These are phyloP conservation scores for Apiospora marii DNA, from an alignment of 2,329 filamentous ascomycete species.

Conservation along the genomic window DNA sequence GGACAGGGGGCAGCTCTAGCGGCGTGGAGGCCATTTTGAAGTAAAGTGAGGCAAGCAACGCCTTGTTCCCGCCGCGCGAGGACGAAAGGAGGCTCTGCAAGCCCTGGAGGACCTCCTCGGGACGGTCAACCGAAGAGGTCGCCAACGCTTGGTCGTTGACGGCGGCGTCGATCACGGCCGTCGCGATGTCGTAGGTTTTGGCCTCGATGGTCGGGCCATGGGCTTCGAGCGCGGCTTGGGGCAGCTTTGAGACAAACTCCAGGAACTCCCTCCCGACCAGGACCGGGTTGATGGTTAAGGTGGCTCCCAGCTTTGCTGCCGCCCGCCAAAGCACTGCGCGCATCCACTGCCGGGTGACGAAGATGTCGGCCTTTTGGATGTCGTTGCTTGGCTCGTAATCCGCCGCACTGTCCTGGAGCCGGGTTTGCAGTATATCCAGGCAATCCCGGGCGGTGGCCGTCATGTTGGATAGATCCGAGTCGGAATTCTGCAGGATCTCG, in stretches of 20 bases:
- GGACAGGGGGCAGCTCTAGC: background rate
- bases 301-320: slow-evolving; percentile 41
- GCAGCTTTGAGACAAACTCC: slow-evolving; percentile 50
- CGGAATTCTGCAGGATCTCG: slow-evolving; percentile 51
- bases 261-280: slow-evolving; percentile 56
- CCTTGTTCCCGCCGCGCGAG: slow-evolving; percentile 52
- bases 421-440: slow-evolving; percentile 50
- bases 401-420: slow-evolving; percentile 49
- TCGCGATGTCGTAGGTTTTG: slow-evolving; percentile 57
- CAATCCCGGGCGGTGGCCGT: slow-evolving; percentile 39
- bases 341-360: slow-evolving; percentile 60
- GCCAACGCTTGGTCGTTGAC: slow-evolving; percentile 32
- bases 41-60: slow-evolving; percentile 41
- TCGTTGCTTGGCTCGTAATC: slow-evolving; percentile 53
- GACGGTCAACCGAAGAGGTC: slow-evolving; percentile 36
- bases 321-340: slow-evolving; percentile 56
- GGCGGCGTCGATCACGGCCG: slow-evolving; percentile 51
- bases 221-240: slow-evolving; percentile 55
- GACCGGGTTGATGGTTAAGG: slow-evolving; percentile 47
- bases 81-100: slow-evolving; percentile 50
- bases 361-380: slow-evolving; percentile 57
- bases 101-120: slow-evolving; percentile 46
- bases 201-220: slow-evolving; percentile 58
- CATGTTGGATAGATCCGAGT: slow-evolving; percentile 42
- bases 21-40: slow-evolving; percentile 28